phyloP scores from a whole-genome alignment of 2,329 filamentous ascomycete genomes.

The Diplocarpon rosae region DNA sequence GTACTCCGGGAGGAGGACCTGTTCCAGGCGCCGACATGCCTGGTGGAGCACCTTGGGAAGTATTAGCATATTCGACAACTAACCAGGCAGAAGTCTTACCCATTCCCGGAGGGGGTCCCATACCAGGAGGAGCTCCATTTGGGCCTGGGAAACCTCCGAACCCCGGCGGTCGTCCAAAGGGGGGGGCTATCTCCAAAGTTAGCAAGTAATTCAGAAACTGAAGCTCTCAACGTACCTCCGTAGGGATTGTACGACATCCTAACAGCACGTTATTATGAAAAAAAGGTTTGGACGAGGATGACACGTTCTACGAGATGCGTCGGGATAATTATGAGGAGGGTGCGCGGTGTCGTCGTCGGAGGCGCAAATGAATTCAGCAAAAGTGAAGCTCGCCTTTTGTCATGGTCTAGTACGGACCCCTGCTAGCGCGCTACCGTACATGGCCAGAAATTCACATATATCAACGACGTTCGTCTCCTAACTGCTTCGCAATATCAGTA shows the following conservation, averaged over 20 bases:
- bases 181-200: slow-evolving; percentile 22
- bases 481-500: slow-evolving; percentile 4
- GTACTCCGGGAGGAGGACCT: slow-evolving; percentile 65
- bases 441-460: slow-evolving; percentile 6
- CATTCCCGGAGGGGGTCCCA: slow-evolving; percentile 72
- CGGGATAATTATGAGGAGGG: neutral
- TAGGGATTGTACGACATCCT: slow-evolving; percentile 29
- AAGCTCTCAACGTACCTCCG: slow-evolving; percentile 19
- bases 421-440: neutral
- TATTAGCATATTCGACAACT: slow-evolving; percentile 9
- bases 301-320: neutral
- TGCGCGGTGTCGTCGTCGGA: slow-evolving; percentile 2
- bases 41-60: slow-evolving; percentile 54
- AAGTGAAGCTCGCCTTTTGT: slow-evolving; percentile 5
- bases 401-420: neutral
- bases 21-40: slow-evolving; percentile 78
- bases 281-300: neutral
- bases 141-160: slow-evolving; percentile 60
- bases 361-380: slow-evolving; percentile 2
- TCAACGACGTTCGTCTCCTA: slow-evolving; percentile 14
- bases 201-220: slow-evolving; percentile 5
- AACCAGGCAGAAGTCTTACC: slow-evolving; percentile 41
- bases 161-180: slow-evolving; percentile 63
- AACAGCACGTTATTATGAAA: neutral
- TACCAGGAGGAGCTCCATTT: slow-evolving; percentile 46